phyloP scores from a whole-genome alignment of 495 filamentous ascomycete genomes.

The Xylaria telfairii region DNA sequence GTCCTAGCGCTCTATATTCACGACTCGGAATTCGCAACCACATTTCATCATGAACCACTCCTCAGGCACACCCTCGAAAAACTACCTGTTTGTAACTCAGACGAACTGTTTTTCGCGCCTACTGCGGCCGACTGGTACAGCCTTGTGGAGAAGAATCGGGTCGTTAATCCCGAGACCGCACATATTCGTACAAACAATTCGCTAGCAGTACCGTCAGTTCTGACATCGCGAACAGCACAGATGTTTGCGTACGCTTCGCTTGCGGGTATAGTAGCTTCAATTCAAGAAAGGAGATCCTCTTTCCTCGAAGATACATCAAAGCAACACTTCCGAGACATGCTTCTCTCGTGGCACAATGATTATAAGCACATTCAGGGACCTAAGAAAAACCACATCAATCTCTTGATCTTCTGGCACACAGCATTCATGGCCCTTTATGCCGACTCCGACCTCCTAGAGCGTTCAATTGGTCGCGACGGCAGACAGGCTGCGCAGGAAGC shows the following conservation, averaged over 20 bases:
- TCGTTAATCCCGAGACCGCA: background rate
- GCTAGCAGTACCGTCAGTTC: background rate
- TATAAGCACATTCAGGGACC: constrained; percentile 17
- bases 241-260: constrained; percentile 23
- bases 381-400: constrained; percentile 26
- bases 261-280: constrained; percentile 23
- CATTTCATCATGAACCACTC: constrained; percentile 45
- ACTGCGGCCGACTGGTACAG: constrained; percentile 40
- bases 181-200: background rate
- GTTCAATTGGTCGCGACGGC: constrained; percentile 22
- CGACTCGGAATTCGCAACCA: constrained; percentile 42
- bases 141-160: constrained; percentile 6
- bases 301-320: constrained; percentile 34
- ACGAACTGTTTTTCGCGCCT: constrained; percentile 41
- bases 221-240: constrained; percentile 16
- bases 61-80: constrained; percentile 33
- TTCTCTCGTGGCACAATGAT: constrained; percentile 24
- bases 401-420: constrained; percentile 48
- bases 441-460: constrained; percentile 41
- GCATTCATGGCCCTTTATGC: constrained; percentile 43
- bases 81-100: constrained; percentile 33
- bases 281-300: constrained; percentile 21
- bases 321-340: constrained; percentile 16
- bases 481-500: constrained; percentile 15
- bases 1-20: constrained; percentile 22